Conservation (phyloP, 257 asterid genomes). For the Eucommia ulmoides region DNA sequence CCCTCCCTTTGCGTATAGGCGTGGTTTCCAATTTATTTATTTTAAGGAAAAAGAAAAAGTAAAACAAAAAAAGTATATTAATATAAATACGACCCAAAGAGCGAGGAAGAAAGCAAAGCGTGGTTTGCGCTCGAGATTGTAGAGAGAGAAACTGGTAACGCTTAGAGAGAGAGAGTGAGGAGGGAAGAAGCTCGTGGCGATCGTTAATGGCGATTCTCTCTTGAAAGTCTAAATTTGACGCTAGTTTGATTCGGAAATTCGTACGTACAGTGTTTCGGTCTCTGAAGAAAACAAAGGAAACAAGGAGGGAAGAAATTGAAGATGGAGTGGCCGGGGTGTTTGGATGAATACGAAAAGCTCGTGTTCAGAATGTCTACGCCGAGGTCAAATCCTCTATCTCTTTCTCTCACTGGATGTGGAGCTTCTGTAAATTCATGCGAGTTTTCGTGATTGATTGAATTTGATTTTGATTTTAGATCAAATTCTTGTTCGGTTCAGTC, state of each 20-base stretch:
- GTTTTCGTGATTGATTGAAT: too few species aligned
- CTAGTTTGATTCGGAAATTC: not conserved
- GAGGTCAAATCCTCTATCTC: conserved; percentile 28
- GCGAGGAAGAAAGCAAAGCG: conserved; percentile 10
- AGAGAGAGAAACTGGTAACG: not conserved
- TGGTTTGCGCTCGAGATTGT: conserved; percentile 11
- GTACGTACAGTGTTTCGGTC: not conserved
- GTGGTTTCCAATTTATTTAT: not conserved
- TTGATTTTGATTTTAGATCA: not conserved
- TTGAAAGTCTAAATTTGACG: not conserved
- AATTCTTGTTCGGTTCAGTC: not conserved
- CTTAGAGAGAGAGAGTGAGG: conserved; percentile 2
- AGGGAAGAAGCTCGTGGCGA: conserved; percentile 10
- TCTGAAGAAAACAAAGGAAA: not conserved
- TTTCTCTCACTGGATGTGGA: too few species aligned
- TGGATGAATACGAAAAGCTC: conserved; percentile 92
- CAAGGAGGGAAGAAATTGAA: not conserved
- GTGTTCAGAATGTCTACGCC: conserved; percentile 82
- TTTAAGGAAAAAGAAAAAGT: not conserved
- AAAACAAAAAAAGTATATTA: not conserved
- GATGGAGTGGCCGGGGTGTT: conserved; percentile 68
- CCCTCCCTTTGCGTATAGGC: not conserved
- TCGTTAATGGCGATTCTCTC: not conserved
- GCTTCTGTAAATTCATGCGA: too few species aligned
- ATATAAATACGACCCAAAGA: not conserved